phyloP scores from a whole-genome alignment of 2,329 filamentous ascomycete species.

The Fusarium heterosporum region DNA sequence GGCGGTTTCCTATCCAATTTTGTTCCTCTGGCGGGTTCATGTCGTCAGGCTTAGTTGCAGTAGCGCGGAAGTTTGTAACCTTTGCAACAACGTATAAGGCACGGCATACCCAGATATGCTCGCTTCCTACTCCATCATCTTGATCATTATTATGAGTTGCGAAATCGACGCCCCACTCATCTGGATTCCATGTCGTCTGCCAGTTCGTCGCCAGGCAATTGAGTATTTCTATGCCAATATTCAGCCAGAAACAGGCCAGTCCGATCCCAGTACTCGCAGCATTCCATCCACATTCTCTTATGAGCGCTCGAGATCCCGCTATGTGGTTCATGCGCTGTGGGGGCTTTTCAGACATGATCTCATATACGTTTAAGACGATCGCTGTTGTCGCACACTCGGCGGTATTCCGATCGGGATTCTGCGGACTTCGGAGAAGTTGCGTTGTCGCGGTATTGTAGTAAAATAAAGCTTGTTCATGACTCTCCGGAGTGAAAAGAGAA shows the following conservation, averaged over 20 bases:
- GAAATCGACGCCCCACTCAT: conserved; percentile 89
- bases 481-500: conserved; percentile 76
- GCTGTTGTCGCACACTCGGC: conserved; percentile 88
- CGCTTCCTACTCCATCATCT: conserved; percentile 61
- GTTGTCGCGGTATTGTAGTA: conserved; percentile 90
- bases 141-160: conserved; percentile 59
- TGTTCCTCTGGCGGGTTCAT: conserved; percentile 72
- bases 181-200: conserved; percentile 88
- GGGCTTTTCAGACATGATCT: conserved; percentile 87
- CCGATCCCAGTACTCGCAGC: conserved; percentile 82
- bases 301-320: conserved; percentile 83
- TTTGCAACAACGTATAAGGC: conserved; percentile 92
- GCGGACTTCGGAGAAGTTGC: conserved; percentile 78
- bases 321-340: conserved; percentile 90
- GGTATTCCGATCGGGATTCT: conserved; percentile 86
- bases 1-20: conserved; percentile 70
- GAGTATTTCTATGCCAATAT: conserved; percentile 89
- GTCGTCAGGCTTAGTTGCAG: conserved; percentile 71
- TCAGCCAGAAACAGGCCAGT: conserved; percentile 93
- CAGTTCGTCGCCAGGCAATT: conserved; percentile 89
- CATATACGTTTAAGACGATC: conserved; percentile 90
- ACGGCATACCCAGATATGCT: conserved; percentile 86
- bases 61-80: conserved; percentile 84
- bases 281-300: conserved; percentile 92
- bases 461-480: conserved; percentile 79